phyloP scores from a whole-genome alignment of 352 stramenopile species.

The Globisporangium sylvaticum region DNA sequence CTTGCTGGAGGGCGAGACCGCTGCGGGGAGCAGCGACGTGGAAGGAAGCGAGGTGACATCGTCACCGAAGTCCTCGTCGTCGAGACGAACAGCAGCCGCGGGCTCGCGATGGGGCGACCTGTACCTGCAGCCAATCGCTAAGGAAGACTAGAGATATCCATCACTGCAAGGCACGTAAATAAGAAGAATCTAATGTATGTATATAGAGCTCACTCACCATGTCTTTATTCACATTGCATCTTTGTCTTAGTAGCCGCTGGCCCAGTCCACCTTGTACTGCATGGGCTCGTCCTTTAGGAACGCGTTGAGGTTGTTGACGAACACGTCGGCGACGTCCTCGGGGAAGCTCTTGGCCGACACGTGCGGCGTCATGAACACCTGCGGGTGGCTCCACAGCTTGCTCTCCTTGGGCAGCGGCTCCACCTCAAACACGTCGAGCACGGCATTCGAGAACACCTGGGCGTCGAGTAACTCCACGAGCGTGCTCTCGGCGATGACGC shows the following conservation, averaged over 20 bases:
- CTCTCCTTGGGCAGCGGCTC: constrained; percentile 51
- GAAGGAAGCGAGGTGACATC: background rate
- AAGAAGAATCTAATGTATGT: constrained; percentile 12
- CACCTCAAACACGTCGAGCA: constrained; percentile 64
- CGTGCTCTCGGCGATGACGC: constrained; percentile 56
- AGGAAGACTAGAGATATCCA: constrained; percentile 12
- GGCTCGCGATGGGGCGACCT: constrained; percentile 31
- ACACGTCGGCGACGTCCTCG: constrained; percentile 73
- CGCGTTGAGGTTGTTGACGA: constrained; percentile 54
- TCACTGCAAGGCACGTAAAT: constrained; percentile 4
- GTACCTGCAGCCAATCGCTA: constrained; percentile 26
- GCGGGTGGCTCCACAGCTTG: constrained; percentile 53
- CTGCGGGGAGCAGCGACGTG: background rate
- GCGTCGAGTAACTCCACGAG: constrained; percentile 66
- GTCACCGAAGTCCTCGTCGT: background rate
- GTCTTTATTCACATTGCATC: background rate
- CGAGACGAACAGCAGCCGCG: constrained; percentile 6
- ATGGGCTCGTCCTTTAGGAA: constrained; percentile 37
- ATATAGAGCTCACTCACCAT: constrained; percentile 9
- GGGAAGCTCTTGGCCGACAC: constrained; percentile 72
- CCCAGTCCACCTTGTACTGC: constrained; percentile 48
- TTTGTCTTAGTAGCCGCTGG: constrained; percentile 37
- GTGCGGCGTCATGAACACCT: constrained; percentile 78
- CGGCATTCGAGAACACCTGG: constrained; percentile 47
- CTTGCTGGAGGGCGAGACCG: constrained; percentile 17